Conservation (phyloP, 148 eudicot genomes). For the Dysphania ambrosioides region DNA sequence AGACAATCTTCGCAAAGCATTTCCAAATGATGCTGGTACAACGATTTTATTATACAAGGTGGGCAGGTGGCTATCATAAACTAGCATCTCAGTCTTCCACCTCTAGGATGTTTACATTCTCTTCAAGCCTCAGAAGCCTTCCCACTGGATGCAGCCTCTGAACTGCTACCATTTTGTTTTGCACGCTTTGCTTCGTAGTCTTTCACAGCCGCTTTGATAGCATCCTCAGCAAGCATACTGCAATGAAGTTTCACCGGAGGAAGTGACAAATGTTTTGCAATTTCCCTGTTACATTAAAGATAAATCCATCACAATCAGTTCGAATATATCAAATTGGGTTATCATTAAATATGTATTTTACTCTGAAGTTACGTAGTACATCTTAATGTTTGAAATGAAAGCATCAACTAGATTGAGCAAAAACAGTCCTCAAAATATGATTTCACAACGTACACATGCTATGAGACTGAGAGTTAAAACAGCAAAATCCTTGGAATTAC, state of each 20-base stretch:
- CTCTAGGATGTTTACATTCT: not conserved
- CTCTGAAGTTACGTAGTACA: not conserved
- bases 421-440: too few relatives aligned
- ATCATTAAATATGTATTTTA: not conserved
- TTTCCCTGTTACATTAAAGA: conserved; percentile 69
- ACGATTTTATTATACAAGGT: conserved; percentile 19
- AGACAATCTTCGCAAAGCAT: not conserved
- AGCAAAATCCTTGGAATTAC: too few relatives aligned
- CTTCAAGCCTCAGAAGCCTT: conserved; percentile 58
- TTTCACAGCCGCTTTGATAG: conserved; percentile 87
- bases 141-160: conserved; percentile 30
- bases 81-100: not conserved
- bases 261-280: conserved; percentile 89
- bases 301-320: too few relatives aligned
- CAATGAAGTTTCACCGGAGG: conserved; percentile 96
- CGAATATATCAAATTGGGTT: not conserved
- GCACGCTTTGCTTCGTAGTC: conserved; percentile 71
- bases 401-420: not conserved
- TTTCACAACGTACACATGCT: not conserved
- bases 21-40: not conserved
- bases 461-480: too few relatives aligned
- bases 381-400: not conserved
- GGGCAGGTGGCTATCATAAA: not conserved
- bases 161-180: conserved; percentile 27
- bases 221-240: conserved; percentile 99